Base-by-base conservation (phyloP, 2,329 filamentous ascomycete genomes). In the Mycogone perniciosa region DNA sequence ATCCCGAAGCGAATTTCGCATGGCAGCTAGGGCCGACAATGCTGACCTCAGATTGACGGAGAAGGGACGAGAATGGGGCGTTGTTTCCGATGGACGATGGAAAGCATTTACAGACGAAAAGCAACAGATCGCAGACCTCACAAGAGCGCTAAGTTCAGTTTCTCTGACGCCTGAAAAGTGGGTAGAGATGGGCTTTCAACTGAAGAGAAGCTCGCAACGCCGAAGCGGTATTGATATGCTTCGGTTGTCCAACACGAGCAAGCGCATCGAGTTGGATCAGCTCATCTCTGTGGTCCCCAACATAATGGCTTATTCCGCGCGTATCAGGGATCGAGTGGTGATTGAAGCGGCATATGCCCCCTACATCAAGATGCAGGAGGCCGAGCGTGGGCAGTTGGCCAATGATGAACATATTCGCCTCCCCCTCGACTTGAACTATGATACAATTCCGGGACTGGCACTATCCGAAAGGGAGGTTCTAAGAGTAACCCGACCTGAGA, bases 21-120 rank as follows among this genome's bases (percentile, higher is more conserved):
- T 99, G 79, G 89, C 86, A 40, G 83, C 89, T 2, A 86, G 93
- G 55, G 86, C 93, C 42, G 93, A 99, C 72, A 99, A 99, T 64
- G 93, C 93, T 34, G 93, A 99, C 68, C 68, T 86, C 5, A 84
- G 93, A 2, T 81, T 99, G 31, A 97, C 93, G 0, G 76, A 79
- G 31, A 85, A 85, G 65, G 93, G 89, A 7, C 83, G 85, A 51
- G 72, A 76, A 10, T 88, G 85, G 60, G 91, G 92, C 45, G 80
- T 93, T 13, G 83, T 99, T 2, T 75, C 82, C n/a, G 85, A 95
- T 60, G 69, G 70, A 54, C 85, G 93, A 44, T 99, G 93, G 93
- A 62, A 66, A 2, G 73, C 73, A 13, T 95, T 88, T 71, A 70
- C 68, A 7, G 77, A 84, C 48, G 83, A 88, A 45, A 79, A 81